A percentile compares a stretch with the other conserved stretches of the same genome.
Evolutionary conservation across 2,329 filamentous ascomycete species (phyloP).

Genomic region (Sphaerulina populicola): DNA sequence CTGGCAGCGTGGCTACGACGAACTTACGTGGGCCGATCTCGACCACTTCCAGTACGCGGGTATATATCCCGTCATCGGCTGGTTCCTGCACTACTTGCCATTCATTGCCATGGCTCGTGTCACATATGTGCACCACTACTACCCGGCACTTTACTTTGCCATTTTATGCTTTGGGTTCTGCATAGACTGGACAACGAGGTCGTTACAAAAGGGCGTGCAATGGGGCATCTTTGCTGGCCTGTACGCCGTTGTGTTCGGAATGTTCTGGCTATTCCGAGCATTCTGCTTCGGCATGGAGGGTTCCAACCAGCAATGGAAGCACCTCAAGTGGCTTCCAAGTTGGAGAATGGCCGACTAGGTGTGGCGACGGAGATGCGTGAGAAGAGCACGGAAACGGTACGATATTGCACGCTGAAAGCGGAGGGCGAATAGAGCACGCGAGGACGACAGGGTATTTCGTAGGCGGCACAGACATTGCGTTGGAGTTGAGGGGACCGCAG

Average conservation of each 20-base stretch:
- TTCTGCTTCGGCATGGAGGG: conserved; percentile 97
- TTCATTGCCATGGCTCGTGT: conserved; percentile 98
- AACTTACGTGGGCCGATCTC: conserved; percentile 70
- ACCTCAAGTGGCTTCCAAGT: conserved; percentile 85
- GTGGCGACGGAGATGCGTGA: neutral
- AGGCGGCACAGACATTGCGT: conserved; percentile 9
- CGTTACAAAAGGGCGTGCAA: conserved; percentile 55
- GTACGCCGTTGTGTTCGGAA: conserved; percentile 64
- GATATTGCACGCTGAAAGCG: conserved; percentile 2
- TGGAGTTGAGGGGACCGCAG: conserved; percentile 8
- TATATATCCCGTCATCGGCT: conserved; percentile 83
- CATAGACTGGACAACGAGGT: conserved; percentile 70
- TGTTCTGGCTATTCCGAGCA: conserved; percentile 85
- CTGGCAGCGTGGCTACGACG: conserved; percentile 90
- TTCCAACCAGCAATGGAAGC: conserved; percentile 69
- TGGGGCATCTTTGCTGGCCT: conserved; percentile 63
- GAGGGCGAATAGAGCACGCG: neutral
- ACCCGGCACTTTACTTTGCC: conserved; percentile 94
- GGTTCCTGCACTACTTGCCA: conserved; percentile 92
- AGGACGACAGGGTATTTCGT: conserved; percentile 1
- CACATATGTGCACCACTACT: conserved; percentile 99
- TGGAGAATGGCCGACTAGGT: conserved; percentile 61
- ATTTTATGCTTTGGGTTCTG: conserved; percentile 85
- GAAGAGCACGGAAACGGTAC: neutral
- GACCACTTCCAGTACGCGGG: conserved; percentile 93